These are phyloP conservation scores for Coelastrella sp. DNA, from an alignment of 139 green algal genomes.

Conservation along the genomic window DNA sequence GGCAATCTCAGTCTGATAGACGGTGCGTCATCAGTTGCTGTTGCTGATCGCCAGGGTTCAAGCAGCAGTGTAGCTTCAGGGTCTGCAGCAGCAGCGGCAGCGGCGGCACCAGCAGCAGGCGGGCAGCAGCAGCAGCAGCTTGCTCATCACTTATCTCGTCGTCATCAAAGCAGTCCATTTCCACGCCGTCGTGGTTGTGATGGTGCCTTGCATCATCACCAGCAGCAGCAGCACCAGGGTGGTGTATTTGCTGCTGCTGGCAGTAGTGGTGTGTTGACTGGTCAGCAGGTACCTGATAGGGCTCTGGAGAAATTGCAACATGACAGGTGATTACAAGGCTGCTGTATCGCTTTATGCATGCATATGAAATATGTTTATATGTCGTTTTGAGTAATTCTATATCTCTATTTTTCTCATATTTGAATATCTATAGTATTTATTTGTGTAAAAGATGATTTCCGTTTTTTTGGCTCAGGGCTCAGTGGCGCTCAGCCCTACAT, in stretches of 20 bases:
- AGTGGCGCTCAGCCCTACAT: slow-evolving; percentile 38
- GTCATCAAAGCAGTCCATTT: slow-evolving; percentile 36
- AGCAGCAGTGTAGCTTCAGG: not conserved
- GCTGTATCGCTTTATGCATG: no score
- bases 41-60: not conserved
- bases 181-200: no score
- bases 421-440: no score
- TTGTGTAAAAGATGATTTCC: no score
- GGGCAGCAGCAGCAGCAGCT: not conserved
- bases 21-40: not conserved
- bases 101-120: not conserved
- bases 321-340: slow-evolving; percentile 28
- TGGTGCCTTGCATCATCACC: no score
- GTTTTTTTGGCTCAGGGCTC: no score
- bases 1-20: not conserved
- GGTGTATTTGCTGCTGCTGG: slow-evolving; percentile 20
- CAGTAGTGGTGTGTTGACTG: not conserved
- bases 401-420: no score
- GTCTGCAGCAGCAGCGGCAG: not conserved
- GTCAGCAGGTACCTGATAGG: not conserved
- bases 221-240: no score
- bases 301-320: slow-evolving; percentile 38
- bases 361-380: not conserved
- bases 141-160: not conserved
- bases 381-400: not conserved